Evolutionary conservation across 139 green algal genomes (phyloP).

Genomic region (Axilococcus clingmanii): DNA sequence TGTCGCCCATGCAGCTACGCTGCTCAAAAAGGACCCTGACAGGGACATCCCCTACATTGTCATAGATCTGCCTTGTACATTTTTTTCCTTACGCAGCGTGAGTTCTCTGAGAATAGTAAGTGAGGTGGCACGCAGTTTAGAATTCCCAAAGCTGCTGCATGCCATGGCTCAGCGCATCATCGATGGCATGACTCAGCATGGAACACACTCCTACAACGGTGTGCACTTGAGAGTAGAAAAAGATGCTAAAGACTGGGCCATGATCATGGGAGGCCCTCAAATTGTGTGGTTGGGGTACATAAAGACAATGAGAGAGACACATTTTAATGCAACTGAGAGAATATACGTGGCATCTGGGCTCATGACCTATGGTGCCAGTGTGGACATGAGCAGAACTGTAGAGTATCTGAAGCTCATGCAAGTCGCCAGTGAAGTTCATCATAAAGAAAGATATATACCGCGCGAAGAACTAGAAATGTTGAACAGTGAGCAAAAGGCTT

Average conservation of each 20-base stretch:
- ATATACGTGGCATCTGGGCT: slow-evolving; percentile 53
- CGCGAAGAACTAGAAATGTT: slow-evolving; percentile 27
- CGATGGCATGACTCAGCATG: slow-evolving; percentile 23
- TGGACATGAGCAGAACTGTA: slow-evolving; percentile 12
- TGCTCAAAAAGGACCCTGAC: slow-evolving; percentile 9
- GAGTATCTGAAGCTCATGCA: slow-evolving; percentile 28
- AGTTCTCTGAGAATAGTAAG: slow-evolving; percentile 30
- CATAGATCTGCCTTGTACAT: slow-evolving; percentile 59
- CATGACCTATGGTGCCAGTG: slow-evolving; percentile 47
- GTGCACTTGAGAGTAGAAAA: slow-evolving; percentile 52
- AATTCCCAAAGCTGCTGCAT: slow-evolving; percentile 35
- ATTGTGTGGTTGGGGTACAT: slow-evolving; percentile 48
- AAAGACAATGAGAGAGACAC: slow-evolving; percentile 26
- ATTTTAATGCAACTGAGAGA: slow-evolving; percentile 23
- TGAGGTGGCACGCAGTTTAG: slow-evolving; percentile 44
- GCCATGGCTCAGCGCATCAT: slow-evolving; percentile 40
- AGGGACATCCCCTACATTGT: slow-evolving; percentile 36
- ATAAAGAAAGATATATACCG: slow-evolving; percentile 59
- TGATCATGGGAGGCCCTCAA: slow-evolving; percentile 47
- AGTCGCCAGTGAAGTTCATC: slow-evolving; percentile 27
- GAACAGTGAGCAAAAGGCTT: no score
- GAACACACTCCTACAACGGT: slow-evolving; percentile 34
- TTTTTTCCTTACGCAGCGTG: slow-evolving; percentile 41
- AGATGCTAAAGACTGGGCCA: slow-evolving; percentile 54
- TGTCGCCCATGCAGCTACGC: not conserved